Base-by-base conservation (phyloP, 345 rosid species). In the Pelargonium nanum region DNA sequence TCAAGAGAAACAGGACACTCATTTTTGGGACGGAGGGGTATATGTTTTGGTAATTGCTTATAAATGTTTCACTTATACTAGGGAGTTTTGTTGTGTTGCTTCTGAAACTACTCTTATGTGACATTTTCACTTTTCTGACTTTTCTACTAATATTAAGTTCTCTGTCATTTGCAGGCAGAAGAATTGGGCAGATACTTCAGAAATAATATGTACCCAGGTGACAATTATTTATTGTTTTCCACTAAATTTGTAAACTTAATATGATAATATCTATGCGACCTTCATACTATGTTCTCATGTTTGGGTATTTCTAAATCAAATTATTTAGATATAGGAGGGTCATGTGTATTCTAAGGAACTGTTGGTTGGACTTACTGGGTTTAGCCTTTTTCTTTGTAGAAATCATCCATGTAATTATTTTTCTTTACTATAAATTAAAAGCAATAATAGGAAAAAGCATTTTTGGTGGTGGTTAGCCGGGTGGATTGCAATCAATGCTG, bases 141-240 rank as follows among this genome's bases (percentile, higher is more conserved):
- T 15, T 40, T 40, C 16, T 40, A 9, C n/a, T n/a, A n/a, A n/a
- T n/a, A 40, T 17, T 40, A 40, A 9, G 48, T 40, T 40, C 15
- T 17, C 48, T 40, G 12, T 10, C 57, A 60, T 58, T 60, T 73
- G 73, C 82, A 93, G 97, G 99, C 99, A 50, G 99, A 94, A 86
- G 99, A 94, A 68, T 80, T 94, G 68, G 99, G 99, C 70, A 81
- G 99, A 84, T 94, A 80, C 70, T 90, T 90, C 68, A 81, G 97
- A 56, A 94, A 94, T 77, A 82, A 94, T 74, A 94, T 94, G 89
- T 94, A 94, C 81, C 99, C 99, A 82, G 99, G 99, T 93, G 60
- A 77, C 17, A 45, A 58, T 9, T 12, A 59, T 55, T 28, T 32
- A 22, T 61, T 5, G 23, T 64, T 64, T 60, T 54, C 24, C 71